These are phyloP conservation scores for Porodaedalea pini DNA, from an alignment of 1,284 basidiomycete genomes.

Conservation along the genomic window DNA sequence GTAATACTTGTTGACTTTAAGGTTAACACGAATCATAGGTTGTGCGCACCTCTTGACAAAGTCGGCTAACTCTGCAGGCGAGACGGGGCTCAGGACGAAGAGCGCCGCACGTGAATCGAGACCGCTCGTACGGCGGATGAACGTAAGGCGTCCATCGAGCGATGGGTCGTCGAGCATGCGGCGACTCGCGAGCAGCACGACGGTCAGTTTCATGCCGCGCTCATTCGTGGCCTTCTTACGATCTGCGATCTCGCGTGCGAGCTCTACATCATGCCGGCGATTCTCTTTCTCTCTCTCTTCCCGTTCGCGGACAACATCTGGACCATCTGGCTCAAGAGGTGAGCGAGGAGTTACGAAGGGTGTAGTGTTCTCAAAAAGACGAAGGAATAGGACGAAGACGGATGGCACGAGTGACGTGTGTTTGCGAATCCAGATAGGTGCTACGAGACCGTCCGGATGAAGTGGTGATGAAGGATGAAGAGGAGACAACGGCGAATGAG, in stretches of 20 bases:
- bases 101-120: conserved; percentile 89
- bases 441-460: conserved; percentile 91
- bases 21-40: conserved; percentile 4
- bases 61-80: conserved; percentile 74
- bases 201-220: conserved; percentile 89
- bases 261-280: conserved; percentile 64
- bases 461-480: conserved; percentile 84
- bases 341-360: conserved; percentile 35
- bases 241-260: conserved; percentile 74
- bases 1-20: conserved; percentile 13
- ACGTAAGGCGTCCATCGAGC: conserved; percentile 80
- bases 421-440: conserved; percentile 96
- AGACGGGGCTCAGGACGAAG: conserved; percentile 92
- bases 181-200: conserved; percentile 88
- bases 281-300: conserved; percentile 62
- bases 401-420: conserved; percentile 88
- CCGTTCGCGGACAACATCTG: conserved; percentile 48
- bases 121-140: conserved; percentile 80
- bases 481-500: conserved; percentile 88
- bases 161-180: conserved; percentile 81
- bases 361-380: conserved; percentile 66
- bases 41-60: conserved; percentile 69
- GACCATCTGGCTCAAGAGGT: conserved; percentile 43
- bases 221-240: conserved; percentile 79
- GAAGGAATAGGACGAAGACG: conserved; percentile 88